Base-by-base conservation (phyloP, 805 yeast genomes). In the Candida odintsovae region DNA sequence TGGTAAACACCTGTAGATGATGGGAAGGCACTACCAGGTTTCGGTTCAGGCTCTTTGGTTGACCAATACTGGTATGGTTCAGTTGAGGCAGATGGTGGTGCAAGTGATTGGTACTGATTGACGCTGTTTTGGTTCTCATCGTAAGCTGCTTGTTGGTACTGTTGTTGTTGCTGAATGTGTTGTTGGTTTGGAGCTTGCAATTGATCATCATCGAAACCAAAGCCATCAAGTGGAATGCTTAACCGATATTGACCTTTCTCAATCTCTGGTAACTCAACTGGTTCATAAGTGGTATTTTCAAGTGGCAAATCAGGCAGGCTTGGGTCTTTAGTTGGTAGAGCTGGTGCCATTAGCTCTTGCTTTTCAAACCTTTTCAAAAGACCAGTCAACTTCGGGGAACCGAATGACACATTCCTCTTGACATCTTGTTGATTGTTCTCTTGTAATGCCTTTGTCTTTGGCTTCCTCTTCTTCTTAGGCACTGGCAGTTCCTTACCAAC, bases 191-290 rank as follows among this genome's bases (percentile, higher is more conserved):
- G 43, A 20, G 33, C 42, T 2, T 40, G 9, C 3, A 15, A 16
- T 6, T 38, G 29, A 25, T 42, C 40, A 10, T 41, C 45, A 31
- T 42, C 53, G 36, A 58, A 48, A 0, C 52, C 58, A 42, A 59
- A 57, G 16, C 45, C 42, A 15, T 54, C 62, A 12, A 57, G 47
- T 2, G 63, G 66, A 10, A 57, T 52, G 18, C 61, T 58, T 18
- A 59, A 37, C 37, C 61, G 50, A 47, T 51, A 56, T 43, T 58
- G 62, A 40, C 57, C 55, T 7, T 56, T 52, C 45, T 55, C 59
- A 41, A 57, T 54, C 41, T 56, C 59, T 12, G 61, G 61, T 16
- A 57, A 43, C 8, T 45, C 53, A 20, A 54, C 54, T 50, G 57
- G 38, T 53, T 64, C 43, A 54, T 63, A 48, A 9, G 36, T 16